phyloP scores from a whole-genome alignment of 2,329 filamentous ascomycete genomes.

The Neofusicoccum parvum region DNA sequence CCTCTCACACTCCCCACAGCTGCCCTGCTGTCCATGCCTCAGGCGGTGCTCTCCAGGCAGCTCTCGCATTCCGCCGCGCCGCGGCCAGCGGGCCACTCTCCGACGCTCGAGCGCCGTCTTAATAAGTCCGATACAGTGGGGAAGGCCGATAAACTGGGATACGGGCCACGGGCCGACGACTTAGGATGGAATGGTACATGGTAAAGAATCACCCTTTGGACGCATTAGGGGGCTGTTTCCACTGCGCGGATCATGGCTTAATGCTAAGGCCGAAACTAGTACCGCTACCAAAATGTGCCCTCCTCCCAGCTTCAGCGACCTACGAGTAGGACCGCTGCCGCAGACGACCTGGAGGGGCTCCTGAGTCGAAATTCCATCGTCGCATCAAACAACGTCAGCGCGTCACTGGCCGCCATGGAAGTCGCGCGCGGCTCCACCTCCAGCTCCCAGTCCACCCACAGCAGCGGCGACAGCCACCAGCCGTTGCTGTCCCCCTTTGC shows the following conservation, averaged over 20 bases:
- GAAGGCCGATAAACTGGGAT: slow-evolving; percentile 18
- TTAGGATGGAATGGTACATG: slow-evolving; percentile 23
- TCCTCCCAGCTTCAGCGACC: slow-evolving; percentile 18
- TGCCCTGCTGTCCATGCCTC: slow-evolving; percentile 16
- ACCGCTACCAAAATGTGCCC: slow-evolving; percentile 22
- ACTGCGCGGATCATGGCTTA: slow-evolving; percentile 15
- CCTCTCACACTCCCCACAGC: neutral
- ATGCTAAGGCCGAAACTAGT: slow-evolving; percentile 22
- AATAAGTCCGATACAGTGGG: slow-evolving; percentile 22
- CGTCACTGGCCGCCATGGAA: slow-evolving; percentile 36
- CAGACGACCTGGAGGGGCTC: slow-evolving; percentile 18
- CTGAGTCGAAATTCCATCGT: slow-evolving; percentile 19
- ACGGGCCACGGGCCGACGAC: slow-evolving; percentile 19
- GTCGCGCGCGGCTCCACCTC: slow-evolving; percentile 41
- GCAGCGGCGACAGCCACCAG: slow-evolving; percentile 28
- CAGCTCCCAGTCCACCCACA: slow-evolving; percentile 39
- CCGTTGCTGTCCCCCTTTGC: slow-evolving; percentile 59
- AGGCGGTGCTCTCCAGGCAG: slow-evolving; percentile 5
- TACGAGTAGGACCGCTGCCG: slow-evolving; percentile 1
- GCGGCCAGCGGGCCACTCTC: slow-evolving; percentile 18
- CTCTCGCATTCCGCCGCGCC: slow-evolving; percentile 8
- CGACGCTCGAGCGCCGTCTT: slow-evolving; percentile 19
- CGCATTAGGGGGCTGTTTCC: slow-evolving; percentile 20
- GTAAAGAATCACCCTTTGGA: slow-evolving; percentile 20
- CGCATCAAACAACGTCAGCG: slow-evolving; percentile 13